A percentile compares a stretch with the other conserved stretches of the same genome.
These are phyloP conservation scores for Allantophomopsis cytisporea DNA, from an alignment of 2,329 filamentous ascomycete genomes.

Conservation along the genomic window DNA sequence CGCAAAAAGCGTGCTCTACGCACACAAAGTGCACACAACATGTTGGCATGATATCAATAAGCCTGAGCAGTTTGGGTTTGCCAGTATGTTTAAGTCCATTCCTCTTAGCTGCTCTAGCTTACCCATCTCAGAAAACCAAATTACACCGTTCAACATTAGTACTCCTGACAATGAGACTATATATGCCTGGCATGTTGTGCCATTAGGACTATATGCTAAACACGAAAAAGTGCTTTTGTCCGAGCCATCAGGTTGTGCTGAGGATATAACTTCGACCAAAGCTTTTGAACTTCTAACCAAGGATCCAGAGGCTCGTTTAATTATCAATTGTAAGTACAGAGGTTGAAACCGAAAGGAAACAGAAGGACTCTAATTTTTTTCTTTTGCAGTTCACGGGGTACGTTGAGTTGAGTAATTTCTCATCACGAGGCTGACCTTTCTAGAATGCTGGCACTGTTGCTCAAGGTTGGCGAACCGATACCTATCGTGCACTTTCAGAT, in stretches of 20 bases:
- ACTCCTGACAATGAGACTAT: constrained; percentile 66
- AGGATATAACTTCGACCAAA: constrained; percentile 39
- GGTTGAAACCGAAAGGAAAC: too few relatives aligned
- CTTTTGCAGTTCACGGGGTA: constrained; percentile 45
- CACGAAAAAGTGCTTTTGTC: constrained; percentile 50
- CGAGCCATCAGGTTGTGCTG: constrained; percentile 23
- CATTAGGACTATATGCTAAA: constrained; percentile 60
- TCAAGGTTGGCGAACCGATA: constrained; percentile 61
- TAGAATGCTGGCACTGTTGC: constrained; percentile 80
- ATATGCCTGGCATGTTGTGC: constrained; percentile 86
- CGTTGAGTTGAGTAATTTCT: constrained; percentile 13
- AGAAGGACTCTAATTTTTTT: constrained; percentile 4
- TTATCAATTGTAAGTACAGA: constrained; percentile 44
- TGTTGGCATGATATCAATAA: constrained; percentile 61
- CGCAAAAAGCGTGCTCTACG: constrained; percentile 53
- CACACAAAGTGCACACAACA: constrained; percentile 62
- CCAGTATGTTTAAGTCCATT: constrained; percentile 38
- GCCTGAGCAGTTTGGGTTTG: constrained; percentile 77
- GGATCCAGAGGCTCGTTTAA: constrained; percentile 47
- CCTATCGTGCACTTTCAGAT: constrained; percentile 65
- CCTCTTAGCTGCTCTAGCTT: neutral
- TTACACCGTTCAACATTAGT: constrained; percentile 67
- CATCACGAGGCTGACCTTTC: constrained; percentile 7
- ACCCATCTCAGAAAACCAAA: constrained; percentile 55
- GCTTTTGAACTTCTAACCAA: constrained; percentile 48